Conservation (phyloP, 176 grass and related monocot species). For the Zoysia pacifica region DNA sequence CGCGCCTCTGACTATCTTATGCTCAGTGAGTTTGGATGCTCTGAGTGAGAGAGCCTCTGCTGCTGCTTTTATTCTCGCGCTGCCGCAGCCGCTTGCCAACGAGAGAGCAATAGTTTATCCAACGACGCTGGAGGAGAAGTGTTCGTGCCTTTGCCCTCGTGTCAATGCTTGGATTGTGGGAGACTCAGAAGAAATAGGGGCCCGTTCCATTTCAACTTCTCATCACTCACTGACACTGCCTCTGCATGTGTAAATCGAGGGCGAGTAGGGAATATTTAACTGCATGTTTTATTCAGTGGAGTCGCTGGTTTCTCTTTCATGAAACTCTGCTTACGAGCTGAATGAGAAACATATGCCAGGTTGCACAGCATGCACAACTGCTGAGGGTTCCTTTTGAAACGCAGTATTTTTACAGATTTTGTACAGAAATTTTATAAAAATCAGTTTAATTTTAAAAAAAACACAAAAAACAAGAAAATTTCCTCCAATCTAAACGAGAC, state of each 20-base stretch:
- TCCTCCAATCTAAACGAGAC: too few species aligned
- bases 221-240: not conserved
- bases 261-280: not conserved
- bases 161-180: conserved; percentile 50
- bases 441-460: too few species aligned
- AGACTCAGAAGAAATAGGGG: not conserved
- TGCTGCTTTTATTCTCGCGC: conserved; percentile 33
- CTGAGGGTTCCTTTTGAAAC: too few species aligned
- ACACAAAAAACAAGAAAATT: too few species aligned
- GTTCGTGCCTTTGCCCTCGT: conserved; percentile 8
- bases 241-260: not conserved
- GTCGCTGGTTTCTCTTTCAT: not conserved
- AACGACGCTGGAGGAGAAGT: too few species aligned
- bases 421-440: too few species aligned
- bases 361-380: too few species aligned
- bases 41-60: conserved; percentile 29
- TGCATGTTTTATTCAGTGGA: not conserved
- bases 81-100: conserved; percentile 13
- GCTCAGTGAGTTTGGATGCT: not conserved
- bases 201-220: not conserved
- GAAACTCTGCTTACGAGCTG: conserved; percentile 16
- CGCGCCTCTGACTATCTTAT: not conserved
- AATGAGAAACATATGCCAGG: conserved; percentile 51
- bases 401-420: too few species aligned
- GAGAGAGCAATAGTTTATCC: conserved; percentile 25